Conservation (phyloP, 2,329 filamentous ascomycete species). For the Diaporthe batatas region DNA sequence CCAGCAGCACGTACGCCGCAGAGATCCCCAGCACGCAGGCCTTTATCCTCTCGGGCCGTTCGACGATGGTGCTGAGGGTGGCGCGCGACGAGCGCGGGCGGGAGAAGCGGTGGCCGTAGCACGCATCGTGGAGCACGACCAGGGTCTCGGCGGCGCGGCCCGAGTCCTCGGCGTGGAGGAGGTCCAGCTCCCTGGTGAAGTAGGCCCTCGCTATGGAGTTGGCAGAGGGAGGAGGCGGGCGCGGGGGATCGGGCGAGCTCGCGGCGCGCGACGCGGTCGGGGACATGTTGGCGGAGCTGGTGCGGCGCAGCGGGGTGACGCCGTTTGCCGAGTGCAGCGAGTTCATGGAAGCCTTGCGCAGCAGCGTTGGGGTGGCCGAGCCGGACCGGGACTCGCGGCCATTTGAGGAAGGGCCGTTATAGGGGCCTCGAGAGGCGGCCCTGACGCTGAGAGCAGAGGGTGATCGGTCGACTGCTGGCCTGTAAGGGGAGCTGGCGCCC, state of each 20-base stretch:
- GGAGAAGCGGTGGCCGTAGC: conserved; percentile 93
- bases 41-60: conserved; percentile 90
- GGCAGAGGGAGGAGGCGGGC: conserved; percentile 60
- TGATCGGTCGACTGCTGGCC: conserved; percentile 55
- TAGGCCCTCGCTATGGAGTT: conserved; percentile 74
- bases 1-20: conserved; percentile 90
- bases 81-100: conserved; percentile 81
- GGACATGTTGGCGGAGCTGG: conserved; percentile 62
- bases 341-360: conserved; percentile 70
- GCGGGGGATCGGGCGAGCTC: conserved; percentile 52
- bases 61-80: conserved; percentile 85
- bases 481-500: conserved; percentile 50
- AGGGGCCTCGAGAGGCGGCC: conserved; percentile 58
- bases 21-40: conserved; percentile 87
- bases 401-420: conserved; percentile 51
- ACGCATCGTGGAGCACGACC: conserved; percentile 91
- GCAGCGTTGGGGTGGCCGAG: conserved; percentile 63
- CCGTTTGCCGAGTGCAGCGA: conserved; percentile 66
- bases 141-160: conserved; percentile 71
- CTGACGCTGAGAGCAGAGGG: conserved; percentile 55
- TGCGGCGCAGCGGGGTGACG: conserved; percentile 60
- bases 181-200: conserved; percentile 77
- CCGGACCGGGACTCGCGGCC: conserved; percentile 60
- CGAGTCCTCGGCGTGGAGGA: conserved; percentile 65
- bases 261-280: conserved; percentile 56